Evolutionary conservation across 75 land plant species (phyloP).

Genomic region (Pseudotsuga menziesii): DNA sequence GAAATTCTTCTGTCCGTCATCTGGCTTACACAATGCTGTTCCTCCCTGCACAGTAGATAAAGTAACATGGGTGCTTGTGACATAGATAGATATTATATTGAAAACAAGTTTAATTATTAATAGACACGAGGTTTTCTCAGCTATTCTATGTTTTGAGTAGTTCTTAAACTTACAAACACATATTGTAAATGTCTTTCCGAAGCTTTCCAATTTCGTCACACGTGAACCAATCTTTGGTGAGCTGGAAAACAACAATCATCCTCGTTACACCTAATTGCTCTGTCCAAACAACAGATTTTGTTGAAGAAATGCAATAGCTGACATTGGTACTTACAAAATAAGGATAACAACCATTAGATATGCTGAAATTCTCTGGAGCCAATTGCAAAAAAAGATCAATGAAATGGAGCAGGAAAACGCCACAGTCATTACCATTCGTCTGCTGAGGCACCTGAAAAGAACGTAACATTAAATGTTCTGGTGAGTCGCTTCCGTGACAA

Average conservation of each 20-base stretch:
- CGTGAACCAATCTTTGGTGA: slow-evolving; percentile 8
- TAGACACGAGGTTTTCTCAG: too few relatives aligned
- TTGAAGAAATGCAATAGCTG: background rate
- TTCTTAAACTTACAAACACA: slow-evolving; percentile 6
- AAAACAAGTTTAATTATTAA: too few relatives aligned
- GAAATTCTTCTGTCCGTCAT: slow-evolving; percentile 8
- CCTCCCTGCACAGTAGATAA: background rate
- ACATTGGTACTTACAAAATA: slow-evolving; percentile 39
- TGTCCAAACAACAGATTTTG: background rate
- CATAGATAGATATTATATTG: background rate
- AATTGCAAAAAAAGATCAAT: slow-evolving; percentile 37
- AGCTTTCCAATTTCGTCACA: background rate
- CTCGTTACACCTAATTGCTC: background rate
- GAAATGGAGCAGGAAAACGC: slow-evolving; percentile 49
- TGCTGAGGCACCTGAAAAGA: slow-evolving; percentile 61
- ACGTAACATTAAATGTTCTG: too few relatives aligned
- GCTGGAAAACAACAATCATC: slow-evolving; percentile 6
- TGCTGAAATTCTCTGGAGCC: slow-evolving; percentile 35
- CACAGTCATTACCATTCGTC: slow-evolving; percentile 44
- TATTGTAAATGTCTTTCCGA: slow-evolving; percentile 3
- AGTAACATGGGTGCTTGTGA: background rate
- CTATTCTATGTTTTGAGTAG: background rate
- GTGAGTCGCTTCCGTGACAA: too few relatives aligned
- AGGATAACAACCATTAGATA: slow-evolving; percentile 27
- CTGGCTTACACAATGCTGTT: slow-evolving; percentile 5